Evolutionary conservation across 192 early-diverging fungal genomes (phyloP).

Genomic region (Helicostylum pulchrum): DNA sequence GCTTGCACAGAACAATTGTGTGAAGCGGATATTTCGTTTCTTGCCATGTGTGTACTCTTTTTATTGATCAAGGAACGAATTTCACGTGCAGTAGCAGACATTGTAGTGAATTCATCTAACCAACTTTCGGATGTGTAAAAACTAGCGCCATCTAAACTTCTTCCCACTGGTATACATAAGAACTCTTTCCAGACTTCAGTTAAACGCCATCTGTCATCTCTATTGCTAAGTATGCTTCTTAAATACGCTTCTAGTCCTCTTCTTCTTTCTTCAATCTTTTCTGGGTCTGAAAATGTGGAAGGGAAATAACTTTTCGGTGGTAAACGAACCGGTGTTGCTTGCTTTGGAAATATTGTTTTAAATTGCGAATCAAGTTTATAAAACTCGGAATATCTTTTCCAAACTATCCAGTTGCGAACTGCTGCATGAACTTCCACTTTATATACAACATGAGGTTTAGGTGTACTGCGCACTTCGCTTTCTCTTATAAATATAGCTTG

Average conservation of each 20-base stretch:
- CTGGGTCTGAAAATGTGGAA: constrained; percentile 55
- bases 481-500: constrained; percentile 55
- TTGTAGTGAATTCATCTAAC: constrained; percentile 70
- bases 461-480: constrained; percentile 46
- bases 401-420: constrained; percentile 82
- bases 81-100: constrained; percentile 62
- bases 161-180: constrained; percentile 59
- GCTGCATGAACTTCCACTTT: constrained; percentile 72
- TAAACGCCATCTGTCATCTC: constrained; percentile 76
- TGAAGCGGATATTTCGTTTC: constrained; percentile 71
- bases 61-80: constrained; percentile 69
- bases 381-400: constrained; percentile 86
- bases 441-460: constrained; percentile 71
- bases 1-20: constrained; percentile 80
- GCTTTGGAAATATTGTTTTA: constrained; percentile 60
- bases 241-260: constrained; percentile 77
- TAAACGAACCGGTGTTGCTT: constrained; percentile 56
- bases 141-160: constrained; percentile 41
- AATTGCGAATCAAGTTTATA: constrained; percentile 64
- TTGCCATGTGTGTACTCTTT: constrained; percentile 68
- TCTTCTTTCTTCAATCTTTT: constrained; percentile 68
- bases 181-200: constrained; percentile 74
- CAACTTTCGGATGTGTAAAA: constrained; percentile 71
- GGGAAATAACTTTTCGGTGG: constrained; percentile 75
- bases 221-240: constrained; percentile 61